phyloP scores from a whole-genome alignment of 805 yeast genomes.

The Metschnikowia drakensbergensis region DNA sequence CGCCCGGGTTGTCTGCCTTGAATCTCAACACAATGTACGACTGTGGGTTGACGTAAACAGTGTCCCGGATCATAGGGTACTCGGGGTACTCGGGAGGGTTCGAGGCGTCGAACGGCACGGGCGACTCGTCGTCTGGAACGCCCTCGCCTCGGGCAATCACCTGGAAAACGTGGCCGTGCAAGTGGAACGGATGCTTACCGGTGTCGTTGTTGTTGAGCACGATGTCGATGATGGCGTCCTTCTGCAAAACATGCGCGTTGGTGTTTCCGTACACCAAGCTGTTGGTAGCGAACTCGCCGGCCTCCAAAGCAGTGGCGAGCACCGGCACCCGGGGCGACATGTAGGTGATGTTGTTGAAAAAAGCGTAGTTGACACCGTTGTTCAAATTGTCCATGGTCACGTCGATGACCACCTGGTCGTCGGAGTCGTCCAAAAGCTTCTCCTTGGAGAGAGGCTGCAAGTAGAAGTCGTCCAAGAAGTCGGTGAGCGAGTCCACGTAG shows the following conservation, averaged over 20 bases:
- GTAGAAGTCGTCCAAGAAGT: conserved; percentile 38
- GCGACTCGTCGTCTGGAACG: conserved; percentile 50
- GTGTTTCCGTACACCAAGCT: conserved; percentile 74
- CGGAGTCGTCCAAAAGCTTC: conserved; percentile 63
- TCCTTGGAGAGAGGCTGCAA: conserved; percentile 27
- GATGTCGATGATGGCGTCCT: conserved; percentile 69
- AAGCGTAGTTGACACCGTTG: conserved; percentile 92
- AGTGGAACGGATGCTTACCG: conserved; percentile 96
- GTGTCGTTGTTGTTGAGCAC: conserved; percentile 83
- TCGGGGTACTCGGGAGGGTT: conserved; percentile 50
- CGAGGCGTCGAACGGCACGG: conserved; percentile 54
- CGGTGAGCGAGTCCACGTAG: conserved; percentile 42
- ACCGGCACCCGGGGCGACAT: conserved; percentile 82
- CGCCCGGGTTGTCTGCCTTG: conserved; percentile 94
- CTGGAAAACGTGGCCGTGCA: conserved; percentile 94
- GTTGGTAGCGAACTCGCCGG: conserved; percentile 58
- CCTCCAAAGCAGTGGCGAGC: conserved; percentile 68
- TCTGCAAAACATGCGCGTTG: conserved; percentile 64
- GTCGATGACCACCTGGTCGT: conserved; percentile 61
- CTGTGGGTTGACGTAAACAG: conserved; percentile 72
- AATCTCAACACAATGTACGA: conserved; percentile 85
- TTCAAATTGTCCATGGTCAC: conserved; percentile 81
- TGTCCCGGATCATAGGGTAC: conserved; percentile 82
- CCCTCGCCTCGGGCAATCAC: conserved; percentile 66
- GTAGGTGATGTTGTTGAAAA: conserved; percentile 85